Base-by-base conservation (phyloP, 192 early-diverging fungal species). In the Coemansia sp. region DNA sequence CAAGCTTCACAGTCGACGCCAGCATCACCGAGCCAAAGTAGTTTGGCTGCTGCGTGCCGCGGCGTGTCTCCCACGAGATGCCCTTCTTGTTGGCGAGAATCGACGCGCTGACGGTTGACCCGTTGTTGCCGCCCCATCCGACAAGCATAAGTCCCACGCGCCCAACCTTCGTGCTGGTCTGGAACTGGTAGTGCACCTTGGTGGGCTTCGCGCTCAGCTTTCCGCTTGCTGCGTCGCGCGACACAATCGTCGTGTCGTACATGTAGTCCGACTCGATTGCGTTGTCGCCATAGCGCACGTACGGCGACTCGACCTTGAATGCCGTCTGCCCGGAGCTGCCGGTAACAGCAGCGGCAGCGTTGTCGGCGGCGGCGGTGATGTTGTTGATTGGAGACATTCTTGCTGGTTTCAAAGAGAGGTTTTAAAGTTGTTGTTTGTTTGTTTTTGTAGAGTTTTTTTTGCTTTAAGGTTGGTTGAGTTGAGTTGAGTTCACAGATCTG, bases 51-150 rank as follows among this genome's bases (percentile, higher is more conserved):
- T 99, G 94, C 49, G 90, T 80, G 69, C 97, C 97, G 63, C 90
- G 88, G 85, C 95, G 97, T 64, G 96, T 98, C 80, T 86, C 87
- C 96, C 95, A 99, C 63, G 86, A 85, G 64, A 96, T 85, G 62
- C 92, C 88, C 68, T 84, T 74, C 80, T 89, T 91, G 90, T 99
- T 97, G 69, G 97, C 96, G 61, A 96, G 84, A 83, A 98, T 94
- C 78, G 94, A 92, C 8, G 97, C 97, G 47, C 96, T 98, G 65
- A 99, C 74, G 62, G 97, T 99, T 62, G 95, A 93, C 62, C 97
- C 97, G 85, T 99, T 99, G 93, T 99, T 99, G 72, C 97, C 97
- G 72, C 95, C 97, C 94, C 94, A 96, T 39, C 97, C 97, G 72
- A 99, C 95, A 80, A 99, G 91, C 97, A 99, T 98, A 52, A 99